Evolutionary conservation across 495 filamentous ascomycete species (phyloP).

Genomic region (Daldinia decipiens): DNA sequence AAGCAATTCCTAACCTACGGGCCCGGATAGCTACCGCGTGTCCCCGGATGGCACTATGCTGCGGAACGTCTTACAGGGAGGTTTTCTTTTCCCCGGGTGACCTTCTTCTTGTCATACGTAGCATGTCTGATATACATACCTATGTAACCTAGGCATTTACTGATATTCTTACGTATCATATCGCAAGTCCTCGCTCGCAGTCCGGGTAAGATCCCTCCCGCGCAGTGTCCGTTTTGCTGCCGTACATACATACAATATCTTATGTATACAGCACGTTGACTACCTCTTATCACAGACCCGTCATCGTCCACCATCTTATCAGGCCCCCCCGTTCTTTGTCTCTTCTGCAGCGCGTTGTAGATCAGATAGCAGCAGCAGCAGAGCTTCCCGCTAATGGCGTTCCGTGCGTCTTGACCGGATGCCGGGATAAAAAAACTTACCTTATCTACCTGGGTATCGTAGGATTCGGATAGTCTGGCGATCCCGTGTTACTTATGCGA

Average conservation of each 20-base stretch:
- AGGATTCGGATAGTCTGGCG: not conserved
- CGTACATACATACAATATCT: not conserved
- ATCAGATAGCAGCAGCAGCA: constrained; percentile 4
- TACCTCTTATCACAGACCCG: not conserved
- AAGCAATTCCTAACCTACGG: not conserved
- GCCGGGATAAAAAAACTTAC: constrained; percentile 7
- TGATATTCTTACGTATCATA: not conserved
- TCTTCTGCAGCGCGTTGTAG: not conserved
- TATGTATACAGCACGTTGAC: not conserved
- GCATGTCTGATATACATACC: not conserved
- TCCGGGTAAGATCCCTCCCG: not conserved
- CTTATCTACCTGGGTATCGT: constrained; percentile 10
- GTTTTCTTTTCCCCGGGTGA: constrained; percentile 7
- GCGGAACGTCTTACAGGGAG: constrained; percentile 2
- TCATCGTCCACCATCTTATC: constrained; percentile 9
- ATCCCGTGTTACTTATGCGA: not conserved
- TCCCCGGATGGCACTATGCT: constrained; percentile 8
- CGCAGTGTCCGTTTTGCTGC: not conserved
- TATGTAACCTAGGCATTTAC: not conserved
- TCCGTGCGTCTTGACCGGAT: constrained; percentile 6
- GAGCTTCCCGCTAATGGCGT: constrained; percentile 1
- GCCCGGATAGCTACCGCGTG: not conserved
- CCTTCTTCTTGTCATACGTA: constrained; percentile 1
- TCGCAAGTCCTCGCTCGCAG: not conserved
- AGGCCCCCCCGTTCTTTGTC: not conserved